Base-by-base conservation (phyloP, 2,329 filamentous ascomycete species). In the Rutstroemia sp. region DNA sequence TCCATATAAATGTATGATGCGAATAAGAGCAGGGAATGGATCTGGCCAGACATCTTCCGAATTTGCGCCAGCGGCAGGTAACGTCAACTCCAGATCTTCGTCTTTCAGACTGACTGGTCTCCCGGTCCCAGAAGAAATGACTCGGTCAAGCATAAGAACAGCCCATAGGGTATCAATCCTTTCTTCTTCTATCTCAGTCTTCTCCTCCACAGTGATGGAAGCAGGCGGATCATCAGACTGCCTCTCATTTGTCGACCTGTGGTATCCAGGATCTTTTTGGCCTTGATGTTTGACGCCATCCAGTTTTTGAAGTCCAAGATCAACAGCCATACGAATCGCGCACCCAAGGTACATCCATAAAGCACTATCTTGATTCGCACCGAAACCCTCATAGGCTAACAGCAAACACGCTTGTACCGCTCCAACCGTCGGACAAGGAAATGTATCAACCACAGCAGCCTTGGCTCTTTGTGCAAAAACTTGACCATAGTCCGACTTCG, bases 261-360 rank as follows among this genome's bases (percentile, higher is more conserved):
- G 73, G 69, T 21, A 62, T 46, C 58, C 60, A 18, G 66, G 62
- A 54, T 67, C 66, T 41, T 64, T 69, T 59, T 65, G 59, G 1
- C 77, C 77, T 62, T 80, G 80, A 58, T 53, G 51, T 53, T 77
- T 78, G 49, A 95, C 78, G 0, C 90, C 90, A 61, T 92, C 86
- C 16, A 88, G 77, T 61, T 91, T 95, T 63, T 92, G 88, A 61
- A 95, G 77, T 0, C 91, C 90, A 9, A 95, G 72, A 66, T 91
- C 87, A 59, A 89, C 81, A 0, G 86, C 86, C 83, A 91, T 88
- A 4, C 90, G 85, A 59, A 95, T 95, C 0, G 90, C 86, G 52
- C 92, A 85, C 0, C 90, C 91, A 1, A 95, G 77, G 67, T 95
- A 95, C 90, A 95, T 95, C 90, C 91, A 96, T 6, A 96, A 72